A percentile compares a stretch with the other conserved stretches of the same genome.
Conservation (phyloP, 768 basidiomycete genomes). For the Suillus alpinus region DNA sequence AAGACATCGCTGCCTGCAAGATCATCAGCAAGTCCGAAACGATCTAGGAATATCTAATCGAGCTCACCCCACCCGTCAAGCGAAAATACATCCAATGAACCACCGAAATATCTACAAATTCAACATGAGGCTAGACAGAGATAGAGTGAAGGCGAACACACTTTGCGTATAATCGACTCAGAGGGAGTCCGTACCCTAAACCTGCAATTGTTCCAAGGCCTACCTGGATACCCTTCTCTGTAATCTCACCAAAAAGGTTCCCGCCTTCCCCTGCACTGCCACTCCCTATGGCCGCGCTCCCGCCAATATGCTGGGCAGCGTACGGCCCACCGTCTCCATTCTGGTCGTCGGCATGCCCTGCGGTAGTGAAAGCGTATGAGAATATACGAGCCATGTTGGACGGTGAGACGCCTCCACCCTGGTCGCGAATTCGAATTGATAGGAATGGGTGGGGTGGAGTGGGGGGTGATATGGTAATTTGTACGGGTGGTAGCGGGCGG, state of each 20-base stretch:
- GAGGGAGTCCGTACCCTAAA: conserved; percentile 81
- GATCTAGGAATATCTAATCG: not conserved
- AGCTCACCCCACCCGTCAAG: conserved; percentile 79
- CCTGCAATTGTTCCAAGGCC: conserved; percentile 91
- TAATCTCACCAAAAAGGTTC: conserved; percentile 74
- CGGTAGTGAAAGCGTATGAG: conserved; percentile 91
- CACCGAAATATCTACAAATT: conserved; percentile 72
- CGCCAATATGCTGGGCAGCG: conserved; percentile 75
- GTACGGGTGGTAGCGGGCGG: conserved; percentile 54
- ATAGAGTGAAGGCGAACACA: conserved; percentile 23
- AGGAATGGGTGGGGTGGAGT: conserved; percentile 45
- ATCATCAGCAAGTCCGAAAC: not conserved
- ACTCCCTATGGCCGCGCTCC: conserved; percentile 59
- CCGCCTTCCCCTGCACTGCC: conserved; percentile 38
- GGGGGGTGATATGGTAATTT: conserved; percentile 68
- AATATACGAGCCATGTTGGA: conserved; percentile 77
- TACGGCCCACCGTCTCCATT: conserved; percentile 62
- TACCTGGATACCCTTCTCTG: conserved; percentile 71
- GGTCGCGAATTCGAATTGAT: conserved; percentile 78
- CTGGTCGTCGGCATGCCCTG: conserved; percentile 47
- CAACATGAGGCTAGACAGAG: not conserved
- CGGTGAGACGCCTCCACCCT: conserved; percentile 81
- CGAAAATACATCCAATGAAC: conserved; percentile 76
- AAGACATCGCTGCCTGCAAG: conserved; percentile 48
- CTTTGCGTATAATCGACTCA: conserved; percentile 73